phyloP scores from a whole-genome alignment of 2,329 filamentous ascomycete species.

The Aureobasidium sp. region DNA sequence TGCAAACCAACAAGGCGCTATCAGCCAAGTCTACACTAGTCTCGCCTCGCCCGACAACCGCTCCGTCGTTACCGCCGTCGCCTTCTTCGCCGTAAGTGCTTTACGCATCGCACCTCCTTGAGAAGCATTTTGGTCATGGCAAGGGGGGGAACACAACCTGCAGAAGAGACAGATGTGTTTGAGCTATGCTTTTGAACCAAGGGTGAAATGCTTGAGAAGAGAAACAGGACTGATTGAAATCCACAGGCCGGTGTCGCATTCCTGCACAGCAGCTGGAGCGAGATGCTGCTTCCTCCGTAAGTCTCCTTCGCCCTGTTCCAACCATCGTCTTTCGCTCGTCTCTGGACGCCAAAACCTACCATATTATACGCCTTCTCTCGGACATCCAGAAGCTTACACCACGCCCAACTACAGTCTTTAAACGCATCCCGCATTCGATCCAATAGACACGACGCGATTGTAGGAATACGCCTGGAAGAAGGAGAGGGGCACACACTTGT shows the following conservation, averaged over 20 bases:
- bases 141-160: neutral
- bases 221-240: neutral
- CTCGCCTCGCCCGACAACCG: conserved; percentile 41
- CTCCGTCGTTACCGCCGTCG: conserved; percentile 38
- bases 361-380: neutral
- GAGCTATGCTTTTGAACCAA: neutral
- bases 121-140: too few species aligned
- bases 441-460: neutral
- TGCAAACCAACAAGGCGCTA: conserved; percentile 23
- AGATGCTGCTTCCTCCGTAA: conserved; percentile 42
- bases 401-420: neutral
- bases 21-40: conserved; percentile 29
- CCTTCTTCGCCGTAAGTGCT: conserved; percentile 41
- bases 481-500: neutral
- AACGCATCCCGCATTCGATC: neutral
- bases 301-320: conserved; percentile 7
- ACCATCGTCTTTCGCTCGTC: neutral
- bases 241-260: conserved; percentile 42
- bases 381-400: neutral
- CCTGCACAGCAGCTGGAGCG: conserved; percentile 44
- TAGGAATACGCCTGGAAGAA: neutral
- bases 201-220: neutral
- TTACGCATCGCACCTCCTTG: too few species aligned
- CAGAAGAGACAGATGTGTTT: neutral
- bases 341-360: neutral